These are phyloP conservation scores for Camelina hispida DNA, from an alignment of 345 rosid genomes.

Conservation along the genomic window DNA sequence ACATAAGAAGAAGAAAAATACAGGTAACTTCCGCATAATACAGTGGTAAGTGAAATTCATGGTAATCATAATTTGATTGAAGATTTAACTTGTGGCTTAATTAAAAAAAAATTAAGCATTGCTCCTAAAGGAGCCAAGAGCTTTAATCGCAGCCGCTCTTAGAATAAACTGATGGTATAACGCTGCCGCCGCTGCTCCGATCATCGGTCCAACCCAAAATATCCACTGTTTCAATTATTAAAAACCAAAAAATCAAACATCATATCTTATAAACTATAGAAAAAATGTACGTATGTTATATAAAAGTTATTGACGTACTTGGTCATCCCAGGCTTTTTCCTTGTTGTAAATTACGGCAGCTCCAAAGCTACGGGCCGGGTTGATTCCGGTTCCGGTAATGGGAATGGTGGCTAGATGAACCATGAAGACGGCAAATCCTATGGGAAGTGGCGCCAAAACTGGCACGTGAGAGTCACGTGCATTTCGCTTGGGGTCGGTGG, in stretches of 20 bases:
- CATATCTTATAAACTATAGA: neutral
- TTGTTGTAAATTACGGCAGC: slow-evolving; percentile 87
- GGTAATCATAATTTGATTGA: slow-evolving; percentile 26
- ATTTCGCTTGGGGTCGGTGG: slow-evolving; percentile 66
- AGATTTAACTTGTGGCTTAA: slow-evolving; percentile 28
- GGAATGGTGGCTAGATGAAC: slow-evolving; percentile 95
- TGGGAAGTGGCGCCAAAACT: slow-evolving; percentile 92
- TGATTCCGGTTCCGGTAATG: slow-evolving; percentile 90
- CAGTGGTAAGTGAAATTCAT: neutral
- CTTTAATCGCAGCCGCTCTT: slow-evolving; percentile 78
- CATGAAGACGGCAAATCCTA: slow-evolving; percentile 96
- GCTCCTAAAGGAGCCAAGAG: slow-evolving; percentile 91
- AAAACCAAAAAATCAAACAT: neutral
- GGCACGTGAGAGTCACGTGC: slow-evolving; percentile 65
- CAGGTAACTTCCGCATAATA: slow-evolving; percentile 8
- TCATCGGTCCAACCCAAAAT: slow-evolving; percentile 95
- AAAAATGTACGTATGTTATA: neutral
- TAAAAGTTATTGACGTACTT: slow-evolving; percentile 47
- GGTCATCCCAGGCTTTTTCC: slow-evolving; percentile 90
- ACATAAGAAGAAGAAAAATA: neutral
- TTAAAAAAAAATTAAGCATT: slow-evolving; percentile 49
- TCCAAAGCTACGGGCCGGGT: slow-evolving; percentile 97
- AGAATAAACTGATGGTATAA: slow-evolving; percentile 77
- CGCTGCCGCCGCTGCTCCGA: slow-evolving; percentile 85
- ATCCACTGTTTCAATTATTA: slow-evolving; percentile 65